Base-by-base conservation (phyloP, 2,329 filamentous ascomycete genomes). In the Aureobasidium pullulans region DNA sequence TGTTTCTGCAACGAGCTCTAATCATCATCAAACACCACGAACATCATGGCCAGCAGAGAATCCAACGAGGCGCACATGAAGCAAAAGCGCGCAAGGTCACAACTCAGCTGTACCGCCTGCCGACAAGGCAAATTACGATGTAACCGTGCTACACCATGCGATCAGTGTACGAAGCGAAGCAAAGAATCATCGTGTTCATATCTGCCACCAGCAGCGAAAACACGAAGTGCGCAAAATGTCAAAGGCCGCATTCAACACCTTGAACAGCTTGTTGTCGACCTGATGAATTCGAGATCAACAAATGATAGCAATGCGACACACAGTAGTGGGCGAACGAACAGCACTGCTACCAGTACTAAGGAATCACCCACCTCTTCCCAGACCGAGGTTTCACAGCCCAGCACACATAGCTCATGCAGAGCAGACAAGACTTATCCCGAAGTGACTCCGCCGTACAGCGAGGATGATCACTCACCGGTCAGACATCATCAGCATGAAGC, bases 61-160 rank as follows among this genome's bases (percentile, higher is more conserved):
- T 15, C 46, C 19, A 43, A 36, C 5, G 40, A 59, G 28, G 37
- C 36, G 29, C 59, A 46, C 32, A 49, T 68, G 34, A 68, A 66
- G 49, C 70, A 73, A 63, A 73, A 72, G 63, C 66, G 72, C 23
- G 70, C 69, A 7, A 62, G 72, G 43, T 69, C 67, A 8, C 71
- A 73, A 60, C 61, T 73, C 1, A 67, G 64, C n/a, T 74, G 72
- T 60, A 70, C 65, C 7, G 65, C 67, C 4, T 74, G 71, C 58
- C 66, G 72, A 7, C 62, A 64, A 32, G 69, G 71, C 9, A 74
- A 74, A 64, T 64, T 74, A 7, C 71, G 70, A 50, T 73, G 71
- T 58, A 69, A 72, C 61, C 64, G 71, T 19, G 57, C 63, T 1
- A 67, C 67, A 34, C 70, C 71, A 10, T 73, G 72, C 64, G 70